A percentile compares a stretch with the other conserved stretches of the same genome.
These are phyloP conservation scores for Pseudogymnoascus verrucosus DNA, from an alignment of 2,329 filamentous ascomycete species.

Conservation along the genomic window DNA sequence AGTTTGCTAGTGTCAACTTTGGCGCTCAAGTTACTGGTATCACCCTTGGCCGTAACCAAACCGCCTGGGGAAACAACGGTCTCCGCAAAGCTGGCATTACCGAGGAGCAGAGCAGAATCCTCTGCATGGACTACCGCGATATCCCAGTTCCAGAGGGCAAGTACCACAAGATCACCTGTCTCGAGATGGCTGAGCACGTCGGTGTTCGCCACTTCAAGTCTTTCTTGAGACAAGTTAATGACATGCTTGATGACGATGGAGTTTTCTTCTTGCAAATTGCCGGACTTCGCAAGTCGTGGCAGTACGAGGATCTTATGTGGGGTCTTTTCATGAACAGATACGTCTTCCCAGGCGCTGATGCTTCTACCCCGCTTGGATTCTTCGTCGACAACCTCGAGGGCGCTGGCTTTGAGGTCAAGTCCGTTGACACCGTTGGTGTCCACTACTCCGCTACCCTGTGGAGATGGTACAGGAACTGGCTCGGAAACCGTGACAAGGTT, in stretches of 20 bases:
- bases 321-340: constrained; percentile 99
- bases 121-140: constrained; percentile 97
- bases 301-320: constrained; percentile 97
- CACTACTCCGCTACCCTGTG: constrained; percentile 96
- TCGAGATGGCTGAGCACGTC: constrained; percentile 98
- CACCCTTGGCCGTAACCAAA: constrained; percentile 93
- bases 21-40: constrained; percentile 76
- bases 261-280: constrained; percentile 94
- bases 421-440: constrained; percentile 85
- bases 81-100: constrained; percentile 73
- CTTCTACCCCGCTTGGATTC: constrained; percentile 84
- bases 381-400: constrained; percentile 79
- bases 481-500: constrained; percentile 86
- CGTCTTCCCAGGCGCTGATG: constrained; percentile 93
- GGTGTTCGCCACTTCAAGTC: constrained; percentile 78
- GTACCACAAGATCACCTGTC: constrained; percentile 93
- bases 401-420: constrained; percentile 85
- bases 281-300: constrained; percentile 89
- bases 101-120: constrained; percentile 81
- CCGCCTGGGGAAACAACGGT: constrained; percentile 89
- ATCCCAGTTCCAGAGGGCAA: constrained; percentile 69
- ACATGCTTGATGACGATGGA: constrained; percentile 95
- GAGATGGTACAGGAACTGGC: constrained; percentile 99
- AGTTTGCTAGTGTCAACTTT: constrained; percentile 88
- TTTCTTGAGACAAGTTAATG: constrained; percentile 80